These are phyloP conservation scores for Ophiostoma ulmi DNA, from an alignment of 2,329 filamentous ascomycete genomes.

Conservation along the genomic window DNA sequence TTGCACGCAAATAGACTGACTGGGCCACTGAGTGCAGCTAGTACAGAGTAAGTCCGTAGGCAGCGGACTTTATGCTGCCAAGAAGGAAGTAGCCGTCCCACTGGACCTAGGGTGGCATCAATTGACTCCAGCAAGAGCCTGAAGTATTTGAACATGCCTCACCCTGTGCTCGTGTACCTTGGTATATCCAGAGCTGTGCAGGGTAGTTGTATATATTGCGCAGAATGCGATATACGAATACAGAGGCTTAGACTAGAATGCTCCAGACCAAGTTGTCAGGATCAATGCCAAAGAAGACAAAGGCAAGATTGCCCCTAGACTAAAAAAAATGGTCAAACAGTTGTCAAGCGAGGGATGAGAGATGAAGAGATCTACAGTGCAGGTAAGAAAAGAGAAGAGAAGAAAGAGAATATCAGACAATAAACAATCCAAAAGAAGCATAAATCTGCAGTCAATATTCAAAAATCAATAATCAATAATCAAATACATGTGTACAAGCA, in stretches of 20 bases:
- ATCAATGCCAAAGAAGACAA: neutral
- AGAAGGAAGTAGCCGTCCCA: neutral
- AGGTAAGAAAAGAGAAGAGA: too few species aligned
- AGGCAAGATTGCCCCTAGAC: neutral
- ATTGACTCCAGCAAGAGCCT: neutral
- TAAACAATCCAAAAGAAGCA: neutral
- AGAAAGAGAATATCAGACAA: neutral
- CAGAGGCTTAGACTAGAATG: too few species aligned
- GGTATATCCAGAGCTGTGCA: neutral
- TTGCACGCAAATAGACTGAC: neutral
- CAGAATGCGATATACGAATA: too few species aligned
- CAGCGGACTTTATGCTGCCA: conserved; percentile 5
- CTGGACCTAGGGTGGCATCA: neutral
- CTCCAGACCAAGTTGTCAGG: too few species aligned
- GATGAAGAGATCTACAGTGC: too few species aligned
- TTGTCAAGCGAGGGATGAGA: too few species aligned
- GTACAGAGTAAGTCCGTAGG: neutral
- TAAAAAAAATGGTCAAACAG: too few species aligned
- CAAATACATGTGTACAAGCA: neutral
- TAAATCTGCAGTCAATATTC: neutral
- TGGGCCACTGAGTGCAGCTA: neutral
- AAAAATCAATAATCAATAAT: neutral
- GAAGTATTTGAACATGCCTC: neutral
- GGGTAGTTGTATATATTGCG: neutral
- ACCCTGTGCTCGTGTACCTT: neutral